Base-by-base conservation (phyloP, 305 asterid species). In the Solanum chacoense region DNA sequence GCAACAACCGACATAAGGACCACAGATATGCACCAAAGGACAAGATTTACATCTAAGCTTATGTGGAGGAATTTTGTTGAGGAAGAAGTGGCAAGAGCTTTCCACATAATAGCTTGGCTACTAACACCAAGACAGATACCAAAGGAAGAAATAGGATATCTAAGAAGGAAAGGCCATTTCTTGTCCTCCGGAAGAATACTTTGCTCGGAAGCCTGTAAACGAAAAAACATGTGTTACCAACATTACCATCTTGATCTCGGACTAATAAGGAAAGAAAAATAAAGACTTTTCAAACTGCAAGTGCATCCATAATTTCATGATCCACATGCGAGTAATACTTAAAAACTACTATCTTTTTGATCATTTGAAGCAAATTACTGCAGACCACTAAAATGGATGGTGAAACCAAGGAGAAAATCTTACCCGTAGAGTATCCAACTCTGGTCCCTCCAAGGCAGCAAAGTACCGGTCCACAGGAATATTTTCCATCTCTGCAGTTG, bases 41-140 rank as follows among this genome's bases (percentile, higher is more conserved):
- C 89, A 11, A 94, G 92, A 75, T 93, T 93, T 20, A 93, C 81
- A 18, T 91, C 50, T 1, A 91, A 92, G 89, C 86, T 91, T 20
- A 93, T 35, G 81, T 93, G 86, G 84, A 94, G 93, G 94, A 87
- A 95, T 20, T 90, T 67, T 1, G 93, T 93, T 2, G 95, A 94
- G 29, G 90, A 13, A 11, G 96, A 88, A 65, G 93, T 32, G 4
- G 97, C 91, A 0, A 95, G 91, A n/a, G 91, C 42, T 80, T 94
- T 95, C 98, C 98, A 94, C 95, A 95, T 91, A 24, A 94, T 90
- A 76, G 97, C 95, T 91, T 95, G 97, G 94, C 97, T 94, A 88
- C 96, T 77, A 2, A 94, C 93, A 8, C 98, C 98, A 9, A 94
- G 93, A 38, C 96, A 94, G 67, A 95, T 91, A 20, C 98, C 96